Evolutionary conservation across 139 green algal genomes (phyloP).

Genomic region (Gonium pectorale): DNA sequence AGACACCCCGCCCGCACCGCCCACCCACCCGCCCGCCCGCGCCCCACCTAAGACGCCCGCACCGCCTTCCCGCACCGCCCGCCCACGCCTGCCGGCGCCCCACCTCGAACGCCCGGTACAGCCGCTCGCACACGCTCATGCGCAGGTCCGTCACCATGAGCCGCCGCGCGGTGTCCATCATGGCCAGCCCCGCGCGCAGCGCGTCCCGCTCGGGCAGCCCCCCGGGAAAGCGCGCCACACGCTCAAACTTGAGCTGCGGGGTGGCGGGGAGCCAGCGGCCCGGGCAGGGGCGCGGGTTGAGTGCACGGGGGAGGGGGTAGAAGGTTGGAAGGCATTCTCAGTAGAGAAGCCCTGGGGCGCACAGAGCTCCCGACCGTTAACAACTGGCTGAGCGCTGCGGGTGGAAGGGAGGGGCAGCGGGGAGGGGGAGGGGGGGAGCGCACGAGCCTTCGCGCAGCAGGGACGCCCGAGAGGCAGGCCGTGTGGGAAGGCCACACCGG

Average conservation of each 20-base stretch:
- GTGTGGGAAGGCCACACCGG: no score
- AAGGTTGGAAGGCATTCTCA: no score
- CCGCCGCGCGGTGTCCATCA: conserved; percentile 24
- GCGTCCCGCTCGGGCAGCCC: conserved; percentile 37
- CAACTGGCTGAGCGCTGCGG: no score
- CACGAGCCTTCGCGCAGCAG: background rate
- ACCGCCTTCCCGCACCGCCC: no score
- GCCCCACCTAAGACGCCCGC: background rate
- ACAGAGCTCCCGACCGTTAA: no score
- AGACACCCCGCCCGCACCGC: no score
- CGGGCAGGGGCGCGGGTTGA: background rate
- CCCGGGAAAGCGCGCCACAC: conserved; percentile 34
- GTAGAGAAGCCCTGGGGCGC: no score
- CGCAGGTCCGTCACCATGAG: conserved; percentile 35
- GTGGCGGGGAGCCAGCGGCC: background rate
- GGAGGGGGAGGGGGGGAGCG: background rate
- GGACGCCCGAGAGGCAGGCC: no score
- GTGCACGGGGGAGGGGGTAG: background rate
- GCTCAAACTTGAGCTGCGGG: conserved; percentile 38
- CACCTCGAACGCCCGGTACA: conserved; percentile 45
- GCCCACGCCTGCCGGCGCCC: no score
- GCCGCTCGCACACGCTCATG: conserved; percentile 15
- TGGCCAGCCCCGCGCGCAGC: conserved; percentile 11
- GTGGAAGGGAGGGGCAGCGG: no score
- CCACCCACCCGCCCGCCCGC: no score